phyloP scores from a whole-genome alignment of 805 yeast species.

The Lipomyces starkeyi region DNA sequence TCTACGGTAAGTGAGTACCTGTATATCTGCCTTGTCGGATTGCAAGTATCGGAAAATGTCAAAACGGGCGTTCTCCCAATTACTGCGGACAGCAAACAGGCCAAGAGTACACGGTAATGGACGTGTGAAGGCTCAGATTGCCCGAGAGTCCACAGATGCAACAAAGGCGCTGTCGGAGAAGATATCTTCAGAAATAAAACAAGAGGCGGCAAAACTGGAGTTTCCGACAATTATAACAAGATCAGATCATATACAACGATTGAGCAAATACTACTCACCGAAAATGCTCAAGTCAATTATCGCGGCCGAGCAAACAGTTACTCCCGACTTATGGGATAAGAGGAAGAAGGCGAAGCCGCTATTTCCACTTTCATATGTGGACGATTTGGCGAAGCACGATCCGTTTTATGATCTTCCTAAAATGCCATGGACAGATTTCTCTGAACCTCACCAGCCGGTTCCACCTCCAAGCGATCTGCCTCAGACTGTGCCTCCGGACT shows the following conservation, averaged over 20 bases:
- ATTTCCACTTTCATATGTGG: constrained; percentile 73
- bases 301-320: constrained; percentile 75
- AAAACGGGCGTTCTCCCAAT: not conserved
- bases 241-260: constrained; percentile 21
- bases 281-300: constrained; percentile 80
- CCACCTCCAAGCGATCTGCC: constrained; percentile 47
- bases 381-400: constrained; percentile 73
- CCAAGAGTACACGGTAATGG: not conserved
- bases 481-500: constrained; percentile 42
- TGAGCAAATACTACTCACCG: constrained; percentile 76
- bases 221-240: constrained; percentile 2
- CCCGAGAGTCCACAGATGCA: not conserved
- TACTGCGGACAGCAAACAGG: not conserved
- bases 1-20: not conserved
- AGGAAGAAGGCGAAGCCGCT: constrained; percentile 53
- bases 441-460: constrained; percentile 59
- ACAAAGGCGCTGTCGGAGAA: not conserved
- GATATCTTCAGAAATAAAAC: not conserved
- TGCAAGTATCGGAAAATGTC: not conserved
- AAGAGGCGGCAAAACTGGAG: not conserved
- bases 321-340: constrained; percentile 63
- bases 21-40: not conserved
- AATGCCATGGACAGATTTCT: constrained; percentile 55
- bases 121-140: not conserved
- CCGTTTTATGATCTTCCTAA: constrained; percentile 73